These are phyloP conservation scores for Xerocomus amazonicus DNA, from an alignment of 1,284 basidiomycete species.

Conservation along the genomic window DNA sequence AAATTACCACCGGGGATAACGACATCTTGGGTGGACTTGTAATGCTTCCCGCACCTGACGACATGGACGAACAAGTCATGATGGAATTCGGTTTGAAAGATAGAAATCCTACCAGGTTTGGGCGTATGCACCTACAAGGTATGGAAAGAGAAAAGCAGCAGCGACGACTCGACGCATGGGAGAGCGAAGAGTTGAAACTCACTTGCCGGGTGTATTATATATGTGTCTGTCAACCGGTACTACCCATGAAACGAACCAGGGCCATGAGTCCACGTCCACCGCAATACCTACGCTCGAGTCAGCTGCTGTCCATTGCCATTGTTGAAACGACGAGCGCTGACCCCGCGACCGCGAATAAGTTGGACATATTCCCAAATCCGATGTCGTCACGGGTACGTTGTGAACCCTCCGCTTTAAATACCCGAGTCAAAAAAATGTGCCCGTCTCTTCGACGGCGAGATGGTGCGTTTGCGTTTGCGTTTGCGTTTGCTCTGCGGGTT, in stretches of 20 bases:
- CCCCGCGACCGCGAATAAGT: no score
- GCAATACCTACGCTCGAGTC: no score
- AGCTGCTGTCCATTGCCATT: no score
- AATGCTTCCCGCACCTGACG: slow-evolving; percentile 32
- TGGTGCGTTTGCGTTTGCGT: slow-evolving; percentile 16
- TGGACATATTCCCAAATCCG: no score
- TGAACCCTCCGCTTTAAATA: no score
- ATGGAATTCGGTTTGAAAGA: neutral
- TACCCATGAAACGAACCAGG: no score
- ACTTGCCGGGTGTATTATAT: neutral
- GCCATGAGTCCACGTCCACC: no score
- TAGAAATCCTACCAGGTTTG: slow-evolving; percentile 32
- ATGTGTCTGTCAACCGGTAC: neutral
- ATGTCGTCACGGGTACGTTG: no score
- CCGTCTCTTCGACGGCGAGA: slow-evolving; percentile 2
- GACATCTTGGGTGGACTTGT: slow-evolving; percentile 18
- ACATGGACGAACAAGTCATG: neutral
- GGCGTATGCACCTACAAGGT: slow-evolving; percentile 18
- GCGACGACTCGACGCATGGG: slow-evolving; percentile 21
- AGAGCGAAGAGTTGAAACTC: neutral
- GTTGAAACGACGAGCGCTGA: no score
- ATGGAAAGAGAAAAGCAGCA: slow-evolving; percentile 5
- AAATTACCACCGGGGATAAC: slow-evolving; percentile 30
- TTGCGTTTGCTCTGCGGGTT: slow-evolving; percentile 8
- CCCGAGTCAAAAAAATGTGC: no score